phyloP scores from a whole-genome alignment of 345 rosid genomes.

The Crucihimalaya himalaica region DNA sequence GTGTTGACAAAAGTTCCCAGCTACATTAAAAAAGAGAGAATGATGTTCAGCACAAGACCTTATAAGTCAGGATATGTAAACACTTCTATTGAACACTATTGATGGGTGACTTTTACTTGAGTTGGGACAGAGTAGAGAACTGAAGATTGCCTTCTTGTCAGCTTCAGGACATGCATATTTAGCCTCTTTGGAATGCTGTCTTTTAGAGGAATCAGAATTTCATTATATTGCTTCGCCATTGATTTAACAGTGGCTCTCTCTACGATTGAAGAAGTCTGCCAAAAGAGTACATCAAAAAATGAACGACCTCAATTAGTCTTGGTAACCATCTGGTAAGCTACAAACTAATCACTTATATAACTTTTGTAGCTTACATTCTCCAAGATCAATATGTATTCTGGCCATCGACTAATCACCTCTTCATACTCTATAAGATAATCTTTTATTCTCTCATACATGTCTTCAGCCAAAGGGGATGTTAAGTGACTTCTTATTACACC shows the following conservation, averaged over 20 bases:
- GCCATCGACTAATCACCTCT: conserved; percentile 93
- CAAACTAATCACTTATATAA: conserved; percentile 2
- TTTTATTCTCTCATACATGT: conserved; percentile 81
- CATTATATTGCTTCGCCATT: conserved; percentile 88
- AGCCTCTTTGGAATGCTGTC: too few species aligned
- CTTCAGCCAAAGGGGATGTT: conserved; percentile 94
- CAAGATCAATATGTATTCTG: conserved; percentile 77
- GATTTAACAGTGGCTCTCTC: conserved; percentile 89
- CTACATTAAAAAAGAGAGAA: too few species aligned
- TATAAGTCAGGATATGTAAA: too few species aligned
- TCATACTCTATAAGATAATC: conserved; percentile 75
- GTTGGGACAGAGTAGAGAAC: too few species aligned
- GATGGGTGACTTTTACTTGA: too few species aligned
- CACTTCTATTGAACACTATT: too few species aligned
- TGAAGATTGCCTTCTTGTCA: too few species aligned
- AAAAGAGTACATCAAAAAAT: conserved; percentile 13
- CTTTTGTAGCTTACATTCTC: conserved; percentile 63
- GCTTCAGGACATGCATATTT: too few species aligned
- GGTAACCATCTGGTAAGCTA: neutral
- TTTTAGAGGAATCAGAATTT: too few species aligned
- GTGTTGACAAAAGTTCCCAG: too few species aligned
- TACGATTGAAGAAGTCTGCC: conserved; percentile 71
- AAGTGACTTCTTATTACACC: conserved; percentile 83
- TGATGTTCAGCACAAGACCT: too few species aligned
- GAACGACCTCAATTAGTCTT: conserved; percentile 27